These are phyloP conservation scores for Quercus parvula DNA, from an alignment of 306 rosid species.

Conservation along the genomic window DNA sequence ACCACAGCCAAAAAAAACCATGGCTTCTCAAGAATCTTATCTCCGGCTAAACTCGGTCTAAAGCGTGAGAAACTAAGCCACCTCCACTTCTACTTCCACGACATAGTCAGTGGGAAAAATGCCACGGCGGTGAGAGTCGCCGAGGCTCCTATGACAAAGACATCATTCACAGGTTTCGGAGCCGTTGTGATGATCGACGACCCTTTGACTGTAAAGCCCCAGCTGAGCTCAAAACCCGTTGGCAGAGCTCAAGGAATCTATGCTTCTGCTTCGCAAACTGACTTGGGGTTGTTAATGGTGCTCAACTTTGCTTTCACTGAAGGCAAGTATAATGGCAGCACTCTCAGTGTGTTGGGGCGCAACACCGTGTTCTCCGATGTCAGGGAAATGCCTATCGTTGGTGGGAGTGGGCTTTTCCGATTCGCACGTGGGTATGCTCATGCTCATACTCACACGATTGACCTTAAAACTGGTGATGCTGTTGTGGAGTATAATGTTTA, in stretches of 20 bases:
- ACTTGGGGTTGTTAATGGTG: slow-evolving; percentile 46
- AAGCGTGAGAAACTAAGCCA: slow-evolving; percentile 40
- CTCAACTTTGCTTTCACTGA: slow-evolving; percentile 47
- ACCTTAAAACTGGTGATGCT: slow-evolving; percentile 35
- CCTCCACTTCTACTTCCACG: slow-evolving; percentile 56
- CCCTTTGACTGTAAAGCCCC: slow-evolving; percentile 45
- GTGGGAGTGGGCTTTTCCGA: slow-evolving; percentile 65
- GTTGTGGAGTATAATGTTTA: slow-evolving; percentile 60
- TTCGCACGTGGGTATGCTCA: slow-evolving; percentile 69
- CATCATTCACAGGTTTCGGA: slow-evolving; percentile 36
- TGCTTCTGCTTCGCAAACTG: slow-evolving; percentile 53
- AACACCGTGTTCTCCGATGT: slow-evolving; percentile 28
- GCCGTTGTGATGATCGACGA: slow-evolving; percentile 56
- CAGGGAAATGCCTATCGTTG: slow-evolving; percentile 72
- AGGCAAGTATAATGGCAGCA: slow-evolving; percentile 61
- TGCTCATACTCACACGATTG: slow-evolving; percentile 24
- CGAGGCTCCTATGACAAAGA: slow-evolving; percentile 18
- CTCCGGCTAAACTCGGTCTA: slow-evolving; percentile 18
- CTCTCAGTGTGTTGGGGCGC: slow-evolving; percentile 57
- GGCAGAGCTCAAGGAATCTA: slow-evolving; percentile 72
- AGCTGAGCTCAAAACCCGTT: slow-evolving; percentile 28
- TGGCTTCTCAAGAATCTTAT: slow-evolving; percentile 11
- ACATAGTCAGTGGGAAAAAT: slow-evolving; percentile 40
- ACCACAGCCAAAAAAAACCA: background rate
- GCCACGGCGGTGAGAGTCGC: slow-evolving; percentile 47